phyloP scores from a whole-genome alignment of 495 filamentous ascomycete species.

The Penicillium antarcticum region DNA sequence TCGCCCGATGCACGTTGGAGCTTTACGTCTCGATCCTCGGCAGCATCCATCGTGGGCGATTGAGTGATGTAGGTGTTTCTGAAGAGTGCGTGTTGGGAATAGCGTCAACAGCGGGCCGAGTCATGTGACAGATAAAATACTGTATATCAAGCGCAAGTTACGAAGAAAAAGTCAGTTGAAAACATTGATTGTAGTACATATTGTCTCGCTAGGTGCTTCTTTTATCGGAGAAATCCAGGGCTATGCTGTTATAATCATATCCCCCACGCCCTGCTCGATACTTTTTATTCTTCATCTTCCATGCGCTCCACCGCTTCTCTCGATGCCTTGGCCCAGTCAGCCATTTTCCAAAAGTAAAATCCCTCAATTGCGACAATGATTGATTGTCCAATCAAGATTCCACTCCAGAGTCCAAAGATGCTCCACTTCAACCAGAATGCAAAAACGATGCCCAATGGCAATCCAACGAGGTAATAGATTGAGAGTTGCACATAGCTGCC shows the following conservation, averaged over 20 bases:
- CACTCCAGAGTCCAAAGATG: conserved; percentile 22
- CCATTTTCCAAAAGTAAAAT: conserved; percentile 11
- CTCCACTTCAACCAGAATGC: conserved; percentile 20
- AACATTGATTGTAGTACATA: too few relatives aligned
- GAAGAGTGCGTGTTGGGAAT: conserved; percentile 15
- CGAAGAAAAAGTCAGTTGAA: too few relatives aligned
- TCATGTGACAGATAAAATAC: conserved; percentile 17
- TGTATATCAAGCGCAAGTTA: not conserved
- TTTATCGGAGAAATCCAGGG: too few relatives aligned
- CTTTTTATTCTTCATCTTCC: not conserved
- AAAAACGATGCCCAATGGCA: conserved; percentile 17
- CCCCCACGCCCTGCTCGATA: not conserved
- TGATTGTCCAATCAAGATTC: conserved; percentile 11
- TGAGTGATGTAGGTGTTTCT: conserved; percentile 2
- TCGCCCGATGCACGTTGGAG: conserved; percentile 69
- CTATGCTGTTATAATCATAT: too few relatives aligned
- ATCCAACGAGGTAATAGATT: conserved; percentile 11
- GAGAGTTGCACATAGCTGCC: conserved; percentile 11
- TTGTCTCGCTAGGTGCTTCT: too few relatives aligned
- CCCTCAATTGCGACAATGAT: conserved; percentile 7
- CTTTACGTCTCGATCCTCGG: conserved; percentile 65
- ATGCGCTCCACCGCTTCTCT: conserved; percentile 2
- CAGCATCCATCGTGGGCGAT: conserved; percentile 41
- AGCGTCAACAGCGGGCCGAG: conserved; percentile 23
- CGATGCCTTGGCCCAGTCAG: conserved; percentile 13